Evolutionary conservation across 805 yeast genomes (phyloP).

Genomic region (Candida easanensis): DNA sequence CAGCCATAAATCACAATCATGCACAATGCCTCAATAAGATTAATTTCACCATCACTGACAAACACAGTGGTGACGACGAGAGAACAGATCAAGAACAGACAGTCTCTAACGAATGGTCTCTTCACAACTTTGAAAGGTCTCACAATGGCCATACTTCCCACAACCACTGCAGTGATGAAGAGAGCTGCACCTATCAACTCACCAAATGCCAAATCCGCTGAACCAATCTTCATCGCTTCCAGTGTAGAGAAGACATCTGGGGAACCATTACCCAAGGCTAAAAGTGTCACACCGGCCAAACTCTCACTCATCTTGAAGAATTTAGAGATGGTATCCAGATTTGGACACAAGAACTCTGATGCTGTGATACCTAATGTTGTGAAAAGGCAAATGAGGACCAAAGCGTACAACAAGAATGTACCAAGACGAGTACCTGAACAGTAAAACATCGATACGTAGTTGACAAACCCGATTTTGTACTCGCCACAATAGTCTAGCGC

Average conservation of each 20-base stretch:
- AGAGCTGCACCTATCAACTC: conserved; percentile 91
- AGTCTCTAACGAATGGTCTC: conserved; percentile 39
- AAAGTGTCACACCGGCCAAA: conserved; percentile 79
- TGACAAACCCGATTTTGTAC: conserved; percentile 25
- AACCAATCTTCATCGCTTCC: conserved; percentile 70
- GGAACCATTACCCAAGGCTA: conserved; percentile 90
- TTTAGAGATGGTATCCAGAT: conserved; percentile 65
- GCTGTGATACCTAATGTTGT: conserved; percentile 76
- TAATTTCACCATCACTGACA: conserved; percentile 57
- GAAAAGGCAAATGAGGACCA: conserved; percentile 43
- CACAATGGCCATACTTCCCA: conserved; percentile 74
- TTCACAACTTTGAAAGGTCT: conserved; percentile 61
- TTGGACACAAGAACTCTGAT: conserved; percentile 80
- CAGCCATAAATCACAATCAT: conserved; percentile 55
- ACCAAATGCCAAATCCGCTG: conserved; percentile 79
- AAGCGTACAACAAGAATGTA: conserved; percentile 6
- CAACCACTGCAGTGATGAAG: conserved; percentile 78
- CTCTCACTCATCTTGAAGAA: conserved; percentile 68
- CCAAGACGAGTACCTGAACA: conserved; percentile 11
- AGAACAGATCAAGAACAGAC: conserved; percentile 51
- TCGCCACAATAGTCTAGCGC: conserved; percentile 22
- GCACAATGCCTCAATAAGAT: conserved; percentile 48
- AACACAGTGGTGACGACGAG: conserved; percentile 49
- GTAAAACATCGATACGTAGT: conserved; percentile 24
- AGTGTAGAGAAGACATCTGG: conserved; percentile 87